These are phyloP conservation scores for Aspergillus hiratsukae DNA, from an alignment of 2,329 filamentous ascomycete species.

Conservation along the genomic window DNA sequence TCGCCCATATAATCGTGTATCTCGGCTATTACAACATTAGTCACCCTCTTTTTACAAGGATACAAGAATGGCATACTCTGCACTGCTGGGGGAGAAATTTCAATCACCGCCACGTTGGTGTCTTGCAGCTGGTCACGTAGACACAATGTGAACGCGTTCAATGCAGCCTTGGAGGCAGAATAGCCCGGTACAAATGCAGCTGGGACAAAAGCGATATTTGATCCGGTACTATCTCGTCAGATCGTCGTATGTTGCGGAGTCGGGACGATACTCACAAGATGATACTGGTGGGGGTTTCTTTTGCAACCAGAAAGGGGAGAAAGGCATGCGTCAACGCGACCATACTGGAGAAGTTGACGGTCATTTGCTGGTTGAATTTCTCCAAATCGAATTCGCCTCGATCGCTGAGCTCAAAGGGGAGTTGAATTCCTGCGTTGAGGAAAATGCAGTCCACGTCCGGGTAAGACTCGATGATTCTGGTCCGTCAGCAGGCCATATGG, in stretches of 20 bases:
- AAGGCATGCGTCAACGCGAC: slow-evolving; percentile 45
- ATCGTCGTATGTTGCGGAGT: not conserved
- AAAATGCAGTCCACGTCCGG: slow-evolving; percentile 54
- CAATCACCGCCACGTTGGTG: slow-evolving; percentile 40
- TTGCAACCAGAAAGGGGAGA: slow-evolving; percentile 42
- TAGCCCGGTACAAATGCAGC: slow-evolving; percentile 47
- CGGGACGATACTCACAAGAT: slow-evolving; percentile 23
- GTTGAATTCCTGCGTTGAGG: slow-evolving; percentile 56
- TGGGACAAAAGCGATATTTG: slow-evolving; percentile 47
- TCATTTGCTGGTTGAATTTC: slow-evolving; percentile 40
- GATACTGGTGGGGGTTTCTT: slow-evolving; percentile 24
- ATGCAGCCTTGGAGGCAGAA: slow-evolving; percentile 51
- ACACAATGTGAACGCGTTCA: slow-evolving; percentile 47
- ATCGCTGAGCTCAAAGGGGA: slow-evolving; percentile 44
- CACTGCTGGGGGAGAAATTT: slow-evolving; percentile 45
- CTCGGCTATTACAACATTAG: slow-evolving; percentile 36
- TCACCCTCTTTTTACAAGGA: not conserved
- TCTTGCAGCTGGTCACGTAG: slow-evolving; percentile 41
- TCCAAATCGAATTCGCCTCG: slow-evolving; percentile 42
- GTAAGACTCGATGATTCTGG: slow-evolving; percentile 20
- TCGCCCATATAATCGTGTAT: slow-evolving; percentile 47
- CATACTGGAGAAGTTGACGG: slow-evolving; percentile 47
- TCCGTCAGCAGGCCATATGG: not conserved
- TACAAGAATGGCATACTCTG: slow-evolving; percentile 25
- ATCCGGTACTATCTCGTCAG: slow-evolving; percentile 30